Base-by-base conservation (phyloP, 2,329 filamentous ascomycete genomes). In the Botrytis elliptica region DNA sequence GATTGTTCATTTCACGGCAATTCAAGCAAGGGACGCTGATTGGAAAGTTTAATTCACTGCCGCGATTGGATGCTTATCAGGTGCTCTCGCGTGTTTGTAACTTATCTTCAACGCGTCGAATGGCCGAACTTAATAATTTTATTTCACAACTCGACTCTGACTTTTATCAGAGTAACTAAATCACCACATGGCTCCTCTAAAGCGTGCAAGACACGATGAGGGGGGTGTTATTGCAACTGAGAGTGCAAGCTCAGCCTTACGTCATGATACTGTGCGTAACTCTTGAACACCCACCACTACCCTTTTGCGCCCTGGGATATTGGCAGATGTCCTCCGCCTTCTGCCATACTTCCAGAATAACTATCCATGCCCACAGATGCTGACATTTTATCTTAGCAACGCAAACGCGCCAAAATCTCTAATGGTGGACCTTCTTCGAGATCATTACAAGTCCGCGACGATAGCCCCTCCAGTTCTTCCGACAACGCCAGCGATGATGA, bases 321-420 rank as follows among this genome's bases (percentile, higher is more conserved):
- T 40, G 38, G 55, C 29, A 44, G 49, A 42, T 18, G 12, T 57
- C 38, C 10, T 69, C 5, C 38, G 25, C 49, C 16, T 42, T 69
- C 38, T 42, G 29, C 36, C 18, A 57, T 57, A 10, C 62, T 40
- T 42, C 7, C 20, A 46, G 33, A 55, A 44, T 22, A n/a, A 25
- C 38, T 9, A 67, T 33, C 7, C 14, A 36, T n/a, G 16, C 16
- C 4, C 29, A 59, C 22, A 69, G 16, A 59, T 55, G 64, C 75
- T 75, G n/a, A 75, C 40, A 44, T n/a, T 62, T 33, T 73, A 44
- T 46, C 25, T 2, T 66, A 78, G 76, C 77, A 85, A 81, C 82
- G 80, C 71, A 86, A 86, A 81, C 83, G 83, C 75, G 79, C 77
- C 70, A 84, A 84, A 22, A 77, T 81, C 5, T 84, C 83, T 3